A percentile compares a stretch with the other conserved stretches of the same genome.
Evolutionary conservation across 768 basidiomycete species (phyloP).

Genomic region (Chiua virens): DNA sequence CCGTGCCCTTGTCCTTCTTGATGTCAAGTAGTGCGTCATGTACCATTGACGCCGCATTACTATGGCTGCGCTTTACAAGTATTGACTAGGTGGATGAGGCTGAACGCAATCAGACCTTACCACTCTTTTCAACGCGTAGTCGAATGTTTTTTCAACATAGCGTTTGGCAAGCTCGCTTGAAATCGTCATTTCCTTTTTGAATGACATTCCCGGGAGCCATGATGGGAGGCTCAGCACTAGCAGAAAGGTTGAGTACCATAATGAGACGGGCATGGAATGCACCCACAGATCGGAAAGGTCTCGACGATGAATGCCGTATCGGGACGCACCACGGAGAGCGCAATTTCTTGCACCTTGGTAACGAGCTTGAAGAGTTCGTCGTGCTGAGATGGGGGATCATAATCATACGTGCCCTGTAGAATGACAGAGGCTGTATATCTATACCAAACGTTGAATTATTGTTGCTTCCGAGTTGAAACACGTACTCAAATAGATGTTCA

Average conservation of each 20-base stretch:
- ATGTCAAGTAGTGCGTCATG: background rate
- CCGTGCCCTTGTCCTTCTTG: background rate
- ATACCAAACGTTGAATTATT: background rate
- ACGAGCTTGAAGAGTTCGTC: conserved; percentile 3
- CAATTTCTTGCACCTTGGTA: background rate
- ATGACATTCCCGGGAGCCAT: conserved; percentile 11
- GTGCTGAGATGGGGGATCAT: conserved; percentile 10
- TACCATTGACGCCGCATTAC: background rate
- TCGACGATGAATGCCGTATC: conserved; percentile 2
- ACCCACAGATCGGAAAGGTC: conserved; percentile 8
- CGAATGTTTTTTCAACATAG: conserved; percentile 3
- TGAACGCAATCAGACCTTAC: background rate
- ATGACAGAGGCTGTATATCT: conserved; percentile 17
- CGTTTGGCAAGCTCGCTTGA: background rate
- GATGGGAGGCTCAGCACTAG: conserved; percentile 5
- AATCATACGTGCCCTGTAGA: conserved; percentile 16
- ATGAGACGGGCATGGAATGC: no score
- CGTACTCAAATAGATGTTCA: conserved; percentile 35
- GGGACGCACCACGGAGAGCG: background rate
- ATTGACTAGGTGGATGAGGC: background rate
- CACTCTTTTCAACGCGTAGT: background rate
- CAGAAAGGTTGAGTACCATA: no score
- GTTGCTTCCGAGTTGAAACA: background rate
- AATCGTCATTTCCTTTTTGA: background rate
- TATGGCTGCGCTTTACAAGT: background rate